phyloP scores from a whole-genome alignment of 1,284 basidiomycete species.

The Boletus subluridellus region DNA sequence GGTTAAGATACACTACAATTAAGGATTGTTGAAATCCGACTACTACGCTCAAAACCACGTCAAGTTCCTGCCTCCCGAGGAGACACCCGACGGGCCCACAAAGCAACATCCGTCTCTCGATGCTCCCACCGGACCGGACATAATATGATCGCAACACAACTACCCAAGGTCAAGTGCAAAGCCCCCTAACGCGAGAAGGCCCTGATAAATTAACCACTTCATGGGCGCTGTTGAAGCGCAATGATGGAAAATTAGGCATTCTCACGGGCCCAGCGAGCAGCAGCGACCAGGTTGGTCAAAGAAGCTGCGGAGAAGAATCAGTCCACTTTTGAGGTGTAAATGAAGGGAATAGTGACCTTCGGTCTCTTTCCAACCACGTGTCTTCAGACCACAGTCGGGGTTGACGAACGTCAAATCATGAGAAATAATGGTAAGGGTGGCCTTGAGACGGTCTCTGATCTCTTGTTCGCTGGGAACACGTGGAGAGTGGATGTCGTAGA shows the following conservation, averaged over 20 bases:
- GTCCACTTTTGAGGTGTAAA: slow-evolving; percentile 4
- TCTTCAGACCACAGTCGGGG: slow-evolving; percentile 91
- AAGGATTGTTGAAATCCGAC: slow-evolving; percentile 64
- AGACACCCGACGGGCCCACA: slow-evolving; percentile 40
- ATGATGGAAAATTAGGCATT: slow-evolving; percentile 58
- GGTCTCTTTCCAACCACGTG: slow-evolving; percentile 95
- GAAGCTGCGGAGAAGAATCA: slow-evolving; percentile 45
- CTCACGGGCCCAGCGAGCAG: slow-evolving; percentile 86
- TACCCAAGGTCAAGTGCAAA: slow-evolving; percentile 42
- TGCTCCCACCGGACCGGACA: slow-evolving; percentile 20
- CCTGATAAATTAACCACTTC: slow-evolving; percentile 46
- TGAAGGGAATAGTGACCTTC: slow-evolving; percentile 46
- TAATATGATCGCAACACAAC: slow-evolving; percentile 43
- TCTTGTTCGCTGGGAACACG: slow-evolving; percentile 94
- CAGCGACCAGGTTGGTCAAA: slow-evolving; percentile 85
- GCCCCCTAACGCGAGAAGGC: slow-evolving; percentile 13
- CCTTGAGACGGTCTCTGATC: slow-evolving; percentile 89
- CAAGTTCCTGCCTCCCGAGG: slow-evolving; percentile 40
- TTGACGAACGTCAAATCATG: slow-evolving; percentile 86
- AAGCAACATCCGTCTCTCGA: slow-evolving; percentile 22
- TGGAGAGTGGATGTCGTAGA: slow-evolving; percentile 99
- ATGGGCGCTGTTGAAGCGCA: slow-evolving; percentile 89
- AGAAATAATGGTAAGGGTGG: slow-evolving; percentile 80
- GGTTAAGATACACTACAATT: slow-evolving; percentile 31
- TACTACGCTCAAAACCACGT: slow-evolving; percentile 40